Conservation (phyloP, 139 green algal species). For the Chlamydomonas schloesseri region DNA sequence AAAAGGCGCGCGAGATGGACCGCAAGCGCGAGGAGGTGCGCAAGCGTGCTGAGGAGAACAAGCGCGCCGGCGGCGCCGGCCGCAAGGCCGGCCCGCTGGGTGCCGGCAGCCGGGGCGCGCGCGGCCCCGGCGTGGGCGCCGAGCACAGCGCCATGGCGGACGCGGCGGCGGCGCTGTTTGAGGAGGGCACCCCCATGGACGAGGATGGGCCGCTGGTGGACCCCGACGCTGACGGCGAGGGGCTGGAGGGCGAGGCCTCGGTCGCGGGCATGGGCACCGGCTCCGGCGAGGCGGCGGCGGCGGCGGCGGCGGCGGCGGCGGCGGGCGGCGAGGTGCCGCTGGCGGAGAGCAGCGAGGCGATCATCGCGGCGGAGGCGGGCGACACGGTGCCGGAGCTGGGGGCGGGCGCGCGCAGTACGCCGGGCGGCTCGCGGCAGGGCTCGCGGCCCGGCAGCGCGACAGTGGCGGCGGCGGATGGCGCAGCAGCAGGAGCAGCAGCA, state of each 20-base stretch:
- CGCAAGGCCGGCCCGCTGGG: too few relatives aligned
- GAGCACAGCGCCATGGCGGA: conserved; percentile 7
- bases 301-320: not conserved
- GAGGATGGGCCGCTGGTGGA: conserved; percentile 23
- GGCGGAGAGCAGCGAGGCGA: not conserved
- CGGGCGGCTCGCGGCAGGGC: not conserved
- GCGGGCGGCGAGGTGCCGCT: not conserved
- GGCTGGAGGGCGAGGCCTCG: too few relatives aligned
- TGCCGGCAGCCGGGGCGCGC: too few relatives aligned
- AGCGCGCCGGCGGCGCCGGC: not conserved
- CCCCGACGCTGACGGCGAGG: too few relatives aligned
- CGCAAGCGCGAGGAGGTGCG: conserved; percentile 33
- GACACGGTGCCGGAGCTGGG: conserved; percentile 26
- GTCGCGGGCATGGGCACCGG: not conserved
- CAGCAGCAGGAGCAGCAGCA: not conserved
- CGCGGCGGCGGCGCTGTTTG: conserved; percentile 15
- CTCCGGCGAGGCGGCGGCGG: not conserved
- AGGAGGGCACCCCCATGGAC: not conserved
- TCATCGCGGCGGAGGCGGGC: not conserved
- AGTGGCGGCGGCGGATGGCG: not conserved
- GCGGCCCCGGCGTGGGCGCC: not conserved
- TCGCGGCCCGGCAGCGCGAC: conserved; percentile 8
- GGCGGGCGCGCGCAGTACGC: not conserved
- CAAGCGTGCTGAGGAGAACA: conserved; percentile 20
- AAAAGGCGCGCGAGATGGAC: conserved; percentile 29